Conservation (phyloP, 805 yeast species). For the Suhomyces kilbournensis region DNA sequence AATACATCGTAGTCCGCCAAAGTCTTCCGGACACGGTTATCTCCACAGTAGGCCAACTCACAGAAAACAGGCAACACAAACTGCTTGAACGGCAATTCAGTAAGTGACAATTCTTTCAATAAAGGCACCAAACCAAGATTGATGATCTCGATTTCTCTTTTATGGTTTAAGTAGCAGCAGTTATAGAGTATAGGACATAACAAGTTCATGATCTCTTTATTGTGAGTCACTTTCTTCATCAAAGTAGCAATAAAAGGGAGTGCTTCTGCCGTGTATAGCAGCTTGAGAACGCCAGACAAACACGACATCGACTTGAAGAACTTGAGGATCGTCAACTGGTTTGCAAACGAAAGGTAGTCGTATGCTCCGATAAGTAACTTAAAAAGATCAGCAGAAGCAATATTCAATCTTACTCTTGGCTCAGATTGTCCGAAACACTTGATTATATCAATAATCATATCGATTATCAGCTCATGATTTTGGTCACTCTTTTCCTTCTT, state of each 20-base stretch:
- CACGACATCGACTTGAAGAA: constrained; percentile 44
- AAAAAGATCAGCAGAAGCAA: constrained; percentile 39
- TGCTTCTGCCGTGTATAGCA: constrained; percentile 37
- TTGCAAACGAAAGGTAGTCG: constrained; percentile 25
- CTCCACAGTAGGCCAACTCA: constrained; percentile 48
- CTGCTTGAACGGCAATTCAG: constrained; percentile 46
- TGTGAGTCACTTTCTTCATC: constrained; percentile 26
- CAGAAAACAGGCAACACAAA: constrained; percentile 52
- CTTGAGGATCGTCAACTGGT: constrained; percentile 42
- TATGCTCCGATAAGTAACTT: constrained; percentile 40
- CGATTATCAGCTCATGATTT: constrained; percentile 13
- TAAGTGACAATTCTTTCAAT: constrained; percentile 36
- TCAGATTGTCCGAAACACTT: constrained; percentile 46
- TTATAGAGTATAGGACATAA: constrained; percentile 50
- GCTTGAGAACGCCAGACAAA: constrained; percentile 29
- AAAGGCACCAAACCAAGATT: constrained; percentile 46
- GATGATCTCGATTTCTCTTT: constrained; percentile 45
- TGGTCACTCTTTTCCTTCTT: constrained; percentile 7
- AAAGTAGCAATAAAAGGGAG: constrained; percentile 42
- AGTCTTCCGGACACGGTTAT: constrained; percentile 30
- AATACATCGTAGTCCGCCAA: constrained; percentile 39
- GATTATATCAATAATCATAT: constrained; percentile 36
- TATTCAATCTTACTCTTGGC: constrained; percentile 39
- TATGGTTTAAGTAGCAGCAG: constrained; percentile 47
- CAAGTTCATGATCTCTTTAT: constrained; percentile 41